Conservation (phyloP, 768 basidiomycete species). For the Phlebiopsis flavidoalba region DNA sequence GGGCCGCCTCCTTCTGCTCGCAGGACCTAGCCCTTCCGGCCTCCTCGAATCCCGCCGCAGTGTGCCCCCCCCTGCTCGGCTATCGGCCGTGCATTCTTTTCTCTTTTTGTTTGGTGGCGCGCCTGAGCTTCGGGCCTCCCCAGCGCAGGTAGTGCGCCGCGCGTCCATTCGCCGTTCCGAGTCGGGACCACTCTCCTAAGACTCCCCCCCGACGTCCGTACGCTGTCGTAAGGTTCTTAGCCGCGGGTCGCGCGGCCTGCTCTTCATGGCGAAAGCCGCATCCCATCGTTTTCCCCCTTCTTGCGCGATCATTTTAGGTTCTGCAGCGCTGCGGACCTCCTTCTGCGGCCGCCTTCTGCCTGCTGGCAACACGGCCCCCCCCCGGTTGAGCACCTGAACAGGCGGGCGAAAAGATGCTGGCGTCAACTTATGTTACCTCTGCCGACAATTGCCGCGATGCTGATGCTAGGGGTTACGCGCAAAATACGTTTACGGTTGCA, state of each 20-base stretch:
- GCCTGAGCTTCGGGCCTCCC: conserved; percentile 21
- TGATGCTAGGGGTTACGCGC: conserved; percentile 82
- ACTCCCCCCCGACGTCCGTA: conserved; percentile 27
- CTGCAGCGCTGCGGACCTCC: no score
- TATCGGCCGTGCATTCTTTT: conserved; percentile 15
- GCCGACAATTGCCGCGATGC: conserved; percentile 71
- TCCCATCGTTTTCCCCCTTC: no score
- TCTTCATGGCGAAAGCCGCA: conserved; percentile 22
- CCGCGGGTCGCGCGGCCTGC: conserved; percentile 4
- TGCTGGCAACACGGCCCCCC: no score
- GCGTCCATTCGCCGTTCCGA: not conserved
- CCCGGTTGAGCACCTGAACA: no score
- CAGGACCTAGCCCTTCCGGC: conserved; percentile 1
- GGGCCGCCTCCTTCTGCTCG: conserved; percentile 8
- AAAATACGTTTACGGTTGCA: no score
- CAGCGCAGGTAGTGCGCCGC: conserved; percentile 1
- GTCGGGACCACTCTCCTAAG: not conserved
- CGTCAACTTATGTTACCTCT: conserved; percentile 54
- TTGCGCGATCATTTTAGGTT: no score
- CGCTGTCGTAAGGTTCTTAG: no score
- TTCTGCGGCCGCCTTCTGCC: conserved; percentile 55
- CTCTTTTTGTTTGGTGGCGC: no score
- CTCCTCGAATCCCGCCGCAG: conserved; percentile 15
- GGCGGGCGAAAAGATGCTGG: conserved; percentile 15
- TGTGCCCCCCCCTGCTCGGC: conserved; percentile 10